phyloP scores from a whole-genome alignment of 1,284 basidiomycete species.

The Cystobasidium sp. region DNA sequence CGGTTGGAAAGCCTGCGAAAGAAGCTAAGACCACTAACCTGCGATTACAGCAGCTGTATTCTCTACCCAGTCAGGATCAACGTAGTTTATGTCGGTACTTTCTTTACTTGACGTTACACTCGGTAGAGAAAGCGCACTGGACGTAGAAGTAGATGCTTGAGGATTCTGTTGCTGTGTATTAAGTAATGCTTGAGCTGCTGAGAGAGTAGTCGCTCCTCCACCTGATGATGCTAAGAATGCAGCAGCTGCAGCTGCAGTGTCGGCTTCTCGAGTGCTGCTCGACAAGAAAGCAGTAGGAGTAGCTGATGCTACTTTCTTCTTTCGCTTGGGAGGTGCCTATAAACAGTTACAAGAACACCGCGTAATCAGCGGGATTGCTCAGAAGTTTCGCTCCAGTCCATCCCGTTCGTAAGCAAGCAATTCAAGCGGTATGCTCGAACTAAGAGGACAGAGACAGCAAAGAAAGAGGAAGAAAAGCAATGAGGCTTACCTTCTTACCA shows the following conservation, averaged over 20 bases:
- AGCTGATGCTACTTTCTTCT: too few relatives aligned
- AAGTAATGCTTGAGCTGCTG: not conserved
- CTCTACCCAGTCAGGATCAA: conserved; percentile 37
- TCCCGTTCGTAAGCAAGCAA: not conserved
- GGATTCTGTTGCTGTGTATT: not conserved
- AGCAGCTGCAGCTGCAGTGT: not conserved
- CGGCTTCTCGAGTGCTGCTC: too few relatives aligned
- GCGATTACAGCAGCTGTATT: conserved; percentile 20
- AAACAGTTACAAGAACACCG: too few relatives aligned
- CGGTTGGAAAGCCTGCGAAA: not conserved
- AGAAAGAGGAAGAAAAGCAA: not conserved
- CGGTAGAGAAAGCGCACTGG: not conserved
- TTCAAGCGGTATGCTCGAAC: not conserved
- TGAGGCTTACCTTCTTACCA: conserved; percentile 8
- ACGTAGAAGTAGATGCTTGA: not conserved
- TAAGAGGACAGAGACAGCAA: not conserved
- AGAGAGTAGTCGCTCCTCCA: too few relatives aligned
- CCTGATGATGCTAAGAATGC: not conserved
- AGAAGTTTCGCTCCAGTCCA: too few relatives aligned
- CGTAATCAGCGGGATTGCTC: too few relatives aligned
- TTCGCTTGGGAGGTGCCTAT: too few relatives aligned
- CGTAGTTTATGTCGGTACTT: not conserved
- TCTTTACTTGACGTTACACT: too few relatives aligned
- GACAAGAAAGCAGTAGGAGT: too few relatives aligned
- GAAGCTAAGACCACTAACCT: conserved; percentile 10